These are phyloP conservation scores for Chlamydomonas eustigma DNA, from an alignment of 139 green algal genomes.

Conservation along the genomic window DNA sequence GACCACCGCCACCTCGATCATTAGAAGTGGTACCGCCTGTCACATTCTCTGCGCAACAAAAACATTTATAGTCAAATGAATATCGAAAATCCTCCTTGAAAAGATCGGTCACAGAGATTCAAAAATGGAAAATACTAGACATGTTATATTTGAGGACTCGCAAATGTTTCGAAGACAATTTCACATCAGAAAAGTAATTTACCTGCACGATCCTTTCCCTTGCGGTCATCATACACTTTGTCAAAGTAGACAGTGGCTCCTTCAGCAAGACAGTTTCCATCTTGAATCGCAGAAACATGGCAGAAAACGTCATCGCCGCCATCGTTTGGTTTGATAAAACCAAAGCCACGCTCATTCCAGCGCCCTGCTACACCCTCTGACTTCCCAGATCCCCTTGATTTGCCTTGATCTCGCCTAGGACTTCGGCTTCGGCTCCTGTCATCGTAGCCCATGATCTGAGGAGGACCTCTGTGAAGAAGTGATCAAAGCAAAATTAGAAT, in stretches of 20 bases:
- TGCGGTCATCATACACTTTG: not conserved
- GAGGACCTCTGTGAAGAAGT: too few species aligned
- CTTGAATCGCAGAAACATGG: constrained; percentile 5
- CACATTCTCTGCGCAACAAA: not conserved
- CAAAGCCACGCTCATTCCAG: constrained; percentile 4
- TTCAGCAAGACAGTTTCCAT: not conserved
- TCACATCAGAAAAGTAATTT: not conserved
- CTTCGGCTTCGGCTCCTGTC: not conserved
- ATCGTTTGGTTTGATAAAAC: constrained; percentile 5
- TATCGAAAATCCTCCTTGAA: not conserved
- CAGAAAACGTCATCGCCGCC: constrained; percentile 3
- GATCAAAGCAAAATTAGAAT: too few species aligned
- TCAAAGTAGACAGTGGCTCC: constrained; percentile 1
- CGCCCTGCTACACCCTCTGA: not conserved
- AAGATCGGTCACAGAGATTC: not conserved
- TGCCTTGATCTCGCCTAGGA: not conserved
- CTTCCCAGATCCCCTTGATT: not conserved
- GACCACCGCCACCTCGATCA: not conserved
- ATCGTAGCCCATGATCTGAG: not conserved
- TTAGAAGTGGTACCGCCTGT: not conserved
- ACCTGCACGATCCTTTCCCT: not conserved
- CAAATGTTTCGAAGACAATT: not conserved
- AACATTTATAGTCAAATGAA: not conserved
- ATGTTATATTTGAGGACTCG: not conserved
- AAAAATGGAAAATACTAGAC: not conserved